Conservation (phyloP, 2,329 filamentous ascomycete species). For the Lachnellula hyalina region DNA sequence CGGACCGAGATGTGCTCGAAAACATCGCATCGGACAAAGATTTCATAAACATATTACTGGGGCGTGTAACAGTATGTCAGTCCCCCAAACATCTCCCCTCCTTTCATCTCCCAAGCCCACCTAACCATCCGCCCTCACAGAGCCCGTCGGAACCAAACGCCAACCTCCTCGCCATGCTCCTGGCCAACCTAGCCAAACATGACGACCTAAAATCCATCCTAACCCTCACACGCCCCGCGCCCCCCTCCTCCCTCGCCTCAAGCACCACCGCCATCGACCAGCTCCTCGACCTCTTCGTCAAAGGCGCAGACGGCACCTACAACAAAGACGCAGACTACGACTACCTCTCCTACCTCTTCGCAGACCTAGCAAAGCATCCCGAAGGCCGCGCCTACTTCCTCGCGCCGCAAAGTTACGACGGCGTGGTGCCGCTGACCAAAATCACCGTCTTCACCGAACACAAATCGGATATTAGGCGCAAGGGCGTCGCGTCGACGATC, state of each 20-base stretch:
- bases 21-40: constrained; percentile 70
- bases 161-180: constrained; percentile 81
- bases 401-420: constrained; percentile 68
- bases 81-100: constrained; percentile 26
- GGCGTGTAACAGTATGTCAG: constrained; percentile 68
- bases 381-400: constrained; percentile 73
- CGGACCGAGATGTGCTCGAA: constrained; percentile 70
- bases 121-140: constrained; percentile 35
- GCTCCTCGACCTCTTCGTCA: constrained; percentile 92
- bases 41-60: constrained; percentile 71
- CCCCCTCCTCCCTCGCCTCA: constrained; percentile 65
- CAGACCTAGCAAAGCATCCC: constrained; percentile 79
- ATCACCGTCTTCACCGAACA: constrained; percentile 93
- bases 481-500: constrained; percentile 92
- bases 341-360: constrained; percentile 91
- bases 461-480: constrained; percentile 72
- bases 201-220: constrained; percentile 67
- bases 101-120: not conserved
- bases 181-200: constrained; percentile 86
- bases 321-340: constrained; percentile 86
- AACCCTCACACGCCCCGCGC: constrained; percentile 60
- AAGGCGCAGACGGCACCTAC: constrained; percentile 74
- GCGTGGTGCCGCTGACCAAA: constrained; percentile 84
- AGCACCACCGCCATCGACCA: constrained; percentile 79
- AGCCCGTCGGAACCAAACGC: constrained; percentile 72